Percentiles rank a stretch among this genome's conserved stretches.
Evolutionary conservation across 148 eudicot genomes (phyloP).

Genomic region (Amaranthus palmeri): DNA sequence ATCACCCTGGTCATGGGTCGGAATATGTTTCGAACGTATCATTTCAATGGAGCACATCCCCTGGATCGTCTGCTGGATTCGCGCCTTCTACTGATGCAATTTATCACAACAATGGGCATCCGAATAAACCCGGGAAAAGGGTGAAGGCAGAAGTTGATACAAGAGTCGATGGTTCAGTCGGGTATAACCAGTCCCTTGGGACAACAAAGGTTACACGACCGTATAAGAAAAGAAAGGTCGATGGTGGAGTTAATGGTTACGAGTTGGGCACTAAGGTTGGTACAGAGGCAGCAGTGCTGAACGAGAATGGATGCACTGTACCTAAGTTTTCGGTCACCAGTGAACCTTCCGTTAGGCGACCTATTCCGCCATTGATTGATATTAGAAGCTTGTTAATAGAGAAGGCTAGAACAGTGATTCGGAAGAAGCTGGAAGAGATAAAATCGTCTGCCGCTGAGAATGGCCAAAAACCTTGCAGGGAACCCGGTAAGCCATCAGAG

Average conservation of each 20-base stretch:
- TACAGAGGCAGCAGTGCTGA: slow-evolving; percentile 33
- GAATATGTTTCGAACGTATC: slow-evolving; percentile 62
- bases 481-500: slow-evolving; percentile 30
- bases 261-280: slow-evolving; percentile 31
- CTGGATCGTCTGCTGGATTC: slow-evolving; percentile 50
- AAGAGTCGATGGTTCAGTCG: slow-evolving; percentile 39
- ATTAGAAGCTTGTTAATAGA: slow-evolving; percentile 60
- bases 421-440: slow-evolving; percentile 56
- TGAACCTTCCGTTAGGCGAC: slow-evolving; percentile 36
- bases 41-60: slow-evolving; percentile 64
- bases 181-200: slow-evolving; percentile 29
- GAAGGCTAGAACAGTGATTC: slow-evolving; percentile 62
- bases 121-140: slow-evolving; percentile 35
- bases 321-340: slow-evolving; percentile 30
- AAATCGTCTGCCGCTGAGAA: slow-evolving; percentile 39
- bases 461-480: slow-evolving; percentile 23
- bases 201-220: slow-evolving; percentile 52
- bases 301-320: slow-evolving; percentile 39
- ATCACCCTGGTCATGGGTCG: slow-evolving; percentile 61
- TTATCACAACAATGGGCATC: slow-evolving; percentile 41
- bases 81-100: slow-evolving; percentile 27
- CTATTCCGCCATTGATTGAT: slow-evolving; percentile 55
- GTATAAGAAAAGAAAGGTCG: slow-evolving; percentile 70
- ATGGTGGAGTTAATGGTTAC: slow-evolving; percentile 31
- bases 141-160: slow-evolving; percentile 23